phyloP scores from a whole-genome alignment of 148 eudicot genomes.

The Pouteria glomerata region DNA sequence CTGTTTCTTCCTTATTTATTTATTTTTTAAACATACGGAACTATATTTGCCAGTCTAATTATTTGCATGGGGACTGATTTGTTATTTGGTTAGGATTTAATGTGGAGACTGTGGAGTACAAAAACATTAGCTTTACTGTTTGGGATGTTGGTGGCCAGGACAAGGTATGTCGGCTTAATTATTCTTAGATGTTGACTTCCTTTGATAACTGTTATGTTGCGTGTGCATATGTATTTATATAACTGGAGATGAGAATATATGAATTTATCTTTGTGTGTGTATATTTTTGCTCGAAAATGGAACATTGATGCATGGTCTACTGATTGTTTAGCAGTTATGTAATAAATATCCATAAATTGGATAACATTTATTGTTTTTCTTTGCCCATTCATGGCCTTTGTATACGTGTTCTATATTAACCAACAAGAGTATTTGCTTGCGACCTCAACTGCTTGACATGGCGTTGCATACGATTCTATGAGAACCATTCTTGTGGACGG shows the following conservation, averaged over 20 bases:
- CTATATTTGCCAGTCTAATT: no score
- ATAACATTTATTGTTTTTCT: no score
- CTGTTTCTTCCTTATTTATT: background rate
- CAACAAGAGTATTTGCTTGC: background rate
- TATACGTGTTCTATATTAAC: no score
- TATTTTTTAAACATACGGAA: no score
- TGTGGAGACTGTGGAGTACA: conserved; percentile 65
- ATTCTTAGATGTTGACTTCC: background rate
- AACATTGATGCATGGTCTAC: no score
- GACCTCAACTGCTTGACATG: background rate
- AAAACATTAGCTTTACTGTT: conserved; percentile 68
- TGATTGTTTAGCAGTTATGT: no score
- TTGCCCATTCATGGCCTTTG: no score
- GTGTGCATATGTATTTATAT: background rate
- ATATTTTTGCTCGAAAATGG: no score
- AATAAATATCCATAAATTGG: no score
- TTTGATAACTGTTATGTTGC: background rate
- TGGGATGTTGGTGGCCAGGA: conserved; percentile 83
- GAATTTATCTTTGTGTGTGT: no score
- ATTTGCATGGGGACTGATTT: background rate
- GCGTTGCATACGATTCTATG: no score
- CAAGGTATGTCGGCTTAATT: conserved; percentile 32
- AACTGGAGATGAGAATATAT: background rate
- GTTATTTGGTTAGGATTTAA: conserved; percentile 40
- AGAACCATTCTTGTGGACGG: background rate